phyloP scores from a whole-genome alignment of 768 basidiomycete species.

The Floccularia luteovirens region DNA sequence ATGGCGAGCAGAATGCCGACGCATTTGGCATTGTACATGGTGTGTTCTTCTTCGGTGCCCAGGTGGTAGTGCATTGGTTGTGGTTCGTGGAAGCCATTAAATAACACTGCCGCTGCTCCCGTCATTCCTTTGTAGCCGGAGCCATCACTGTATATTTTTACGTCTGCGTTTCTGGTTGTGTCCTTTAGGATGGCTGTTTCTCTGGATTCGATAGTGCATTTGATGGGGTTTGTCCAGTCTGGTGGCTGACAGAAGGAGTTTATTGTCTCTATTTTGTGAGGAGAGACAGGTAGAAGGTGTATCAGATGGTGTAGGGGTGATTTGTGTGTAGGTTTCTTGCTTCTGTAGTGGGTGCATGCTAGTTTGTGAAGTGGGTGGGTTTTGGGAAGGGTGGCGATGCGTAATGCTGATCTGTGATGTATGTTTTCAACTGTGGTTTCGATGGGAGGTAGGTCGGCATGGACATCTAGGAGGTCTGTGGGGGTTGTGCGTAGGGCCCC shows the following conservation, averaged over 20 bases:
- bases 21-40: conserved; percentile 7
- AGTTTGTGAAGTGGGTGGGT: conserved; percentile 12
- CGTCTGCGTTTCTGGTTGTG: conserved; percentile 2
- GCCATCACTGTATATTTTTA: conserved; percentile 13
- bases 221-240: background rate
- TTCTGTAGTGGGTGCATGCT: background rate
- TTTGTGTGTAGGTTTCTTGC: conserved; percentile 5
- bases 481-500: conserved; percentile 11
- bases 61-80: conserved; percentile 7
- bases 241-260: too few relatives aligned
- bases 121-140: conserved; percentile 10
- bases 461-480: conserved; percentile 11
- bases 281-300: conserved; percentile 1
- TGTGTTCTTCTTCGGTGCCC: conserved; percentile 5
- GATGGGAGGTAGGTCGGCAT: conserved; percentile 13
- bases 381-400: conserved; percentile 12
- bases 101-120: conserved; percentile 15
- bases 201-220: conserved; percentile 1
- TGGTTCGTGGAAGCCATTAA: background rate
- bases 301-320: conserved; percentile 6
- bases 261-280: background rate
- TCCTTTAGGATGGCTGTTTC: background rate
- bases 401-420: conserved; percentile 8
- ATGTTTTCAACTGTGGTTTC: conserved; percentile 9
- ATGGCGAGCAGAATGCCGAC: conserved; percentile 1